Conservation (phyloP, 2,329 filamentous ascomycete genomes). For the Calonectria honghensis region DNA sequence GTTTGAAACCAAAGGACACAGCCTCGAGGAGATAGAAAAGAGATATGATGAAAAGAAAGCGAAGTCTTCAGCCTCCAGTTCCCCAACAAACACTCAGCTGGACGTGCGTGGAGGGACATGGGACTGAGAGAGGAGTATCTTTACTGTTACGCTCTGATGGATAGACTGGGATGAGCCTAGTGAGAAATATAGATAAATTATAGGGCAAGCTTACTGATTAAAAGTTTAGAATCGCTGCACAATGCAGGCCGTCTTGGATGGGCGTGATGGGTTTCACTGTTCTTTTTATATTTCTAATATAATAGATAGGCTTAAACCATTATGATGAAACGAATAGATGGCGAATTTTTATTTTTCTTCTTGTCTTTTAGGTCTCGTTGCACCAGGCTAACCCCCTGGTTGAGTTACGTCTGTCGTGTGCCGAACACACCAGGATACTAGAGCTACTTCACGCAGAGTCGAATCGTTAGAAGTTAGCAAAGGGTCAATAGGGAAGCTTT, state of each 20-base stretch:
- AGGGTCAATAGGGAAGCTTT: background rate
- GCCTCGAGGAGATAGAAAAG: conserved; percentile 62
- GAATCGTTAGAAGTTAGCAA: background rate
- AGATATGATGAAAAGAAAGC: conserved; percentile 30
- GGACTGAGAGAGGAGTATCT: background rate
- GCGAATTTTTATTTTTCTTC: background rate
- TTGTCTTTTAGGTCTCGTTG: background rate
- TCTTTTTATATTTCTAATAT: background rate
- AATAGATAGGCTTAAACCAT: background rate
- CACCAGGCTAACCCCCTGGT: background rate
- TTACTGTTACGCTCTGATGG: background rate
- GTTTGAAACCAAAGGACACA: conserved; percentile 65
- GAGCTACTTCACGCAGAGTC: background rate
- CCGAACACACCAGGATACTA: background rate
- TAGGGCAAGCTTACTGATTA: background rate
- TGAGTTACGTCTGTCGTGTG: background rate
- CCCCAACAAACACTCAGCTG: background rate
- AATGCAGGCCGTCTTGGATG: background rate
- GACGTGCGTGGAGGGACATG: background rate
- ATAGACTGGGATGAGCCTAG: background rate
- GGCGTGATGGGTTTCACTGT: background rate
- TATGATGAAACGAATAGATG: too few species aligned
- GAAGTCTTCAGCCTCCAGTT: background rate
- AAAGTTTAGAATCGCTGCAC: background rate
- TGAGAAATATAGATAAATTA: background rate